A percentile compares a stretch with the other conserved stretches of the same genome.
phyloP scores from a whole-genome alignment of 805 yeast species.

The Candida piceae region DNA sequence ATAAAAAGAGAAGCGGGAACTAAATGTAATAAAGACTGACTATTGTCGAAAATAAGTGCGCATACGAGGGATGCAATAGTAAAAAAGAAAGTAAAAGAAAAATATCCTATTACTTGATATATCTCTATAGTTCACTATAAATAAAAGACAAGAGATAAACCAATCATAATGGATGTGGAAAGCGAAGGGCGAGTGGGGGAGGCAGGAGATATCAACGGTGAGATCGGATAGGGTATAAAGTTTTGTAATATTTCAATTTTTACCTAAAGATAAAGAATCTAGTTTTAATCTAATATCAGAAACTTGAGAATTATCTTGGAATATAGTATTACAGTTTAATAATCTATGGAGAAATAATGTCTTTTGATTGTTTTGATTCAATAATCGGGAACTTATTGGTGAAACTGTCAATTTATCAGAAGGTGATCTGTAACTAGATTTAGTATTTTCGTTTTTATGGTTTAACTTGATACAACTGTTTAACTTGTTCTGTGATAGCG shows the following conservation, averaged over 20 bases:
- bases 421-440: constrained; percentile 11
- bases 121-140: no score
- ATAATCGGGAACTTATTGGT: constrained; percentile 15
- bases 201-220: no score
- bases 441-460: constrained; percentile 5
- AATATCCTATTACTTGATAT: no score
- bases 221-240: neutral
- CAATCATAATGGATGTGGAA: no score
- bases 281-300: constrained; percentile 8
- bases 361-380: constrained; percentile 7
- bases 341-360: constrained; percentile 7
- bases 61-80: no score
- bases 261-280: constrained; percentile 13
- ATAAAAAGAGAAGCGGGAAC: no score
- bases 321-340: neutral
- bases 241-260: neutral
- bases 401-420: constrained; percentile 13
- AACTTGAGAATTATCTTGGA: neutral
- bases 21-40: no score
- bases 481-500: neutral
- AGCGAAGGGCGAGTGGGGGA: no score
- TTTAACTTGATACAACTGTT: constrained; percentile 2
- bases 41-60: no score
- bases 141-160: no score
- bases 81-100: no score